Evolutionary conservation across 1,284 basidiomycete species (phyloP), one percentile per base, ranked within the genome.

Genomic region (Pseudozyma tsukubaensis): DNA sequence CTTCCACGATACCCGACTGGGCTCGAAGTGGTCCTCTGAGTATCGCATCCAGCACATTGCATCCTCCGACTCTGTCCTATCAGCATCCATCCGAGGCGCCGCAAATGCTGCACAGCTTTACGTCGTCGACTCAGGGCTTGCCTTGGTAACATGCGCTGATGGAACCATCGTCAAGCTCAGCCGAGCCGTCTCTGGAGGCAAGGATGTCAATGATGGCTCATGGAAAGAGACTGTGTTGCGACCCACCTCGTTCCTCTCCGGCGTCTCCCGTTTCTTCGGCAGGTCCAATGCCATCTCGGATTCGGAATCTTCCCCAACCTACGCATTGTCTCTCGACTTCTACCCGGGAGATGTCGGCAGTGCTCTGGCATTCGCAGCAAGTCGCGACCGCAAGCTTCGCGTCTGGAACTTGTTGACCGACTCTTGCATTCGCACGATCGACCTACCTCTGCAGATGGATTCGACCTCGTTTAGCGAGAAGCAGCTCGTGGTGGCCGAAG

Each of bases 351-450:
- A 70, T 14, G 47, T 49, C 8, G 72, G 66, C 42, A 66, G 59
- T 12, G 65, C 77, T 35, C 53, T 80, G 48, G 81, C 77, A 2
- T 79, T 82, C 18, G 69, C 75, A 32, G 74, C 77, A 16, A 79
- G 78, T 43, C 65, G 75, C 13, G 82, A 83, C 50, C 77, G 81
- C 43, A 81, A 80, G 62, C 66, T 83, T 39, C 69, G 82, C 9
- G 73, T 81, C 12, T 83, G 82, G 82, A 81, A 79, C 45, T 55
- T 83, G 14, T 50, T 69, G 35, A 74, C 76, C n/a, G 81, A 82
- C 36, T 70, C 72, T 12, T 80, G 81, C 59, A 63, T 83, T 19
- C 78, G 79, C 36, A 78, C 73, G 32, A 58, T 82, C 54, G 79
- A 77, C 34, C 72, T 83, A 12, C 82, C 60, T 4, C 36, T 67